These are phyloP conservation scores for Aristolochia fimbriata DNA, from an alignment of 164 flowering plant genomes.

Conservation along the genomic window DNA sequence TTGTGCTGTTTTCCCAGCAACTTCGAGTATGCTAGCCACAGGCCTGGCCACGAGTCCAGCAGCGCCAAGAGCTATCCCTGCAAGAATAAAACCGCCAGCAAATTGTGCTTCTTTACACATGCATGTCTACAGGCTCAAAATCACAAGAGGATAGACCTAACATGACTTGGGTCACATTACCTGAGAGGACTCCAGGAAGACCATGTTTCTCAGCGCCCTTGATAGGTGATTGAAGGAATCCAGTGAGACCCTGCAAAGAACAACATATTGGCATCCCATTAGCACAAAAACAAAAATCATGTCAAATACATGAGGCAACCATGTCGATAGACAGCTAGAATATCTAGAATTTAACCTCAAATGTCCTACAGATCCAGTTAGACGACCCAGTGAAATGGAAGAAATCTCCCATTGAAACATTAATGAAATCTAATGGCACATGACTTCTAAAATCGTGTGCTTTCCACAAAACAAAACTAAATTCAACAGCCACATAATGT, in stretches of 20 bases:
- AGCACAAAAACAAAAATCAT: not conserved
- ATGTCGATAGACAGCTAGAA: too few species aligned
- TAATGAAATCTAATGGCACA: too few species aligned
- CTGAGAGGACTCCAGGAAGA: constrained; percentile 91
- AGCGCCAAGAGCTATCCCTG: constrained; percentile 84
- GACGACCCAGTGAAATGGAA: too few species aligned
- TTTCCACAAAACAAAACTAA: too few species aligned
- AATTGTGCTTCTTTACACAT: not conserved
- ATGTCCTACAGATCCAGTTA: too few species aligned
- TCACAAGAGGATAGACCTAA: not conserved
- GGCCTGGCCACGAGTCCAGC: constrained; percentile 93
- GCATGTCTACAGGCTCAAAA: not conserved
- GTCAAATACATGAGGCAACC: too few species aligned
- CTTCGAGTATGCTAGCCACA: constrained; percentile 90
- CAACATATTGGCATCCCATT: not conserved
- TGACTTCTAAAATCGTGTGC: too few species aligned
- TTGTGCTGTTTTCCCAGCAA: constrained; percentile 92
- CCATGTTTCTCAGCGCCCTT: constrained; percentile 96
- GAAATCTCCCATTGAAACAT: too few species aligned
- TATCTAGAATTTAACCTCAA: too few species aligned
- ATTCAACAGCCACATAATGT: too few species aligned
- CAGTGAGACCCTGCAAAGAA: constrained; percentile 74
- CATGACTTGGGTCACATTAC: constrained; percentile 20
- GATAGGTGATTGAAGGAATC: constrained; percentile 86
- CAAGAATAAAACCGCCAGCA: not conserved